Evolutionary conservation across 305 asterid species (phyloP), one percentile per base, ranked within the genome.

Genomic region (Withania somnifera): DNA sequence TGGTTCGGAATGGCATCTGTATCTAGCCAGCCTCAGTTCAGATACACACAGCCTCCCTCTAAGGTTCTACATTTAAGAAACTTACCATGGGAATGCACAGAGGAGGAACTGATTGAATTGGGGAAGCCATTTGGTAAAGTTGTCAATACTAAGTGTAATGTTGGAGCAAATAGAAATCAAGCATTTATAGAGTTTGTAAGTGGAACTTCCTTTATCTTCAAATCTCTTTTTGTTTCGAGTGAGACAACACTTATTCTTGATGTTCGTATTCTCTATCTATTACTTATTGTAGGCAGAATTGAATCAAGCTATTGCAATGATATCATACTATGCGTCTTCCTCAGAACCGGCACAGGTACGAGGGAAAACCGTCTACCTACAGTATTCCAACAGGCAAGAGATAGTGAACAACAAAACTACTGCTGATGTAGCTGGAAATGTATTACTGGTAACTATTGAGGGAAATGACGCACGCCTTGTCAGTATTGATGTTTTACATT

Each of bases 261-360:
- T 66, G 20, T 82, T 69, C 9, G 69, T 81, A 20, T 22, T 77
- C 79, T 79, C 19, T 80, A 8, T 54, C 40, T 84, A 17, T 79
- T 81, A 15, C 38, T 81, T 67, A 53, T 86, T 80, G 36, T 84
- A 96, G 98, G 94, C 95, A 61, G 99, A 96, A 80, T 83, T 90
- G 78, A 94, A 96, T 85, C 99, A 96, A 89, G 98, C 99, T 80
- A 94, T 96, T 71, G 93, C 98, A 24, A 96, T 96, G 99, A 96
- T 94, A 90, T 96, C 98, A 13, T 96, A 96, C 86, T 94, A 92
- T 81, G 98, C 98, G 28, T 94, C 99, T 78, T 96, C 99, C 32
- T 90, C 99, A 15, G 99, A 96, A 90, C 99, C 98, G 11, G 98
- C 99, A 81, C 98, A 92, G 92, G 98, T 96, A 77, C 98, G 99